Conservation (phyloP, 2,329 filamentous ascomycete species). For the Epichloe typhina region DNA sequence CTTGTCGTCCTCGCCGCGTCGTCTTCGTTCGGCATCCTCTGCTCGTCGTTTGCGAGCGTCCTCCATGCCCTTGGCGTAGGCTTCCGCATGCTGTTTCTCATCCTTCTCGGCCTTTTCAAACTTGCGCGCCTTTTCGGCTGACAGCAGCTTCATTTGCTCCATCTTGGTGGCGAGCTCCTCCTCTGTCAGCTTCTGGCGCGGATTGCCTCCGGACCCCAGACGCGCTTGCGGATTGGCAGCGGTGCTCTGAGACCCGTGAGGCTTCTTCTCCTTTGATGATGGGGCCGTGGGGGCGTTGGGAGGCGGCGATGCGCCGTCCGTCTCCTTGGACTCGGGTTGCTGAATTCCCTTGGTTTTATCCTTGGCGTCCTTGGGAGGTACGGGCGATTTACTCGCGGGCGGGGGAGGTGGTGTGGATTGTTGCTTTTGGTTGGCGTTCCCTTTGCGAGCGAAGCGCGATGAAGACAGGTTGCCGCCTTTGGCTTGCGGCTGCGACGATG, state of each 20-base stretch:
- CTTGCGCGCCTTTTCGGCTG: constrained; percentile 44
- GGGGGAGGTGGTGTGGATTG: constrained; percentile 6
- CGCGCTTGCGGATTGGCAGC: constrained; percentile 28
- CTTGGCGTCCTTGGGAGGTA: neutral
- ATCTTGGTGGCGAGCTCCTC: constrained; percentile 45
- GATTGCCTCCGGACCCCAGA: constrained; percentile 41
- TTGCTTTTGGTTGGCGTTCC: constrained; percentile 6
- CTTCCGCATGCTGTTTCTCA: constrained; percentile 39
- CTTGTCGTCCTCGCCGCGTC: constrained; percentile 37
- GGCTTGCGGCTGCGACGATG: neutral
- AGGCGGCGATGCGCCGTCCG: constrained; percentile 11
- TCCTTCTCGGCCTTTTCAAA: constrained; percentile 46
- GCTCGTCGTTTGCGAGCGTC: constrained; percentile 38
- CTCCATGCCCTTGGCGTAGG: constrained; percentile 41
- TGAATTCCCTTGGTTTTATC: neutral
- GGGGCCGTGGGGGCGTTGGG: constrained; percentile 19
- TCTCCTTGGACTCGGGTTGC: neutral
- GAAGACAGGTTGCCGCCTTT: constrained; percentile 6
- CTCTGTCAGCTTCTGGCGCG: constrained; percentile 47
- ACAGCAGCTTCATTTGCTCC: constrained; percentile 45
- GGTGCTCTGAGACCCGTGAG: constrained; percentile 13
- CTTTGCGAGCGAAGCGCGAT: constrained; percentile 8
- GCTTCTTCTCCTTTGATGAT: constrained; percentile 8
- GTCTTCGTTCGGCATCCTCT: constrained; percentile 38
- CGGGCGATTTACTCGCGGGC: neutral